Evolutionary conservation across 192 early-diverging fungal genomes (phyloP), one percentile per base, ranked within the genome.

Genomic region (Gigaspora rosea): DNA sequence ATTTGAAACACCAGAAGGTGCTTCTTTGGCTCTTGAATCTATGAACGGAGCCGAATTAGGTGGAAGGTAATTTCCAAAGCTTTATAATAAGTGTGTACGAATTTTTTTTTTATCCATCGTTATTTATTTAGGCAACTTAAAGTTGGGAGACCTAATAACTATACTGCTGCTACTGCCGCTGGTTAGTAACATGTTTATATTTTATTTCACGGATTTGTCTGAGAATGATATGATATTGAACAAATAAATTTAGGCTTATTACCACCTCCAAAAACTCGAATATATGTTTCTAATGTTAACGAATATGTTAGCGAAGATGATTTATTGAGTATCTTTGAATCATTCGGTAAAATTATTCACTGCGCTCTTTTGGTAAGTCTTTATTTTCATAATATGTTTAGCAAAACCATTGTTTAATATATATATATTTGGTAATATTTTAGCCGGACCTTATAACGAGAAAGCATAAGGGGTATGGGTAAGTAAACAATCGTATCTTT

Each of bases 131-230:
- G 80, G 73, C 85, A 88, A 71, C 83, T 97, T 71, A 91, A 91
- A 81, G 94, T 97, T 46, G 93, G 94, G 6, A 83, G 95, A 12
- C 94, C 95, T 13, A 95, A 94, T 79, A 95, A 95, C 79, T 97
- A 90, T 82, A 90, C 87, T 59, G 78, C 85, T 20, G 83, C 82
- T 32, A 87, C 88, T 1, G 76, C 89, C 32, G 86, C 88, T 56
- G 88, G 81, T 78, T 73, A 76, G 50, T 65, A 22, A 66, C 15
- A 33, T 15, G 16, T 51, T 76, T 48, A 27, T 52, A 20, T 51
- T 13, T 49, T 76, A 32, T 76, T 20, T 50, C 22, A 49, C 20
- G 12, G 22, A 16, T 20, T 69, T 41, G 51, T 27, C 12, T 13
- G 52, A 56, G 27, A 41, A 69, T 18, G 8, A 50, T 27, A 50